Evolutionary conservation across 1,284 basidiomycete species (phyloP).

Genomic region (Cystobasidium sp.): DNA sequence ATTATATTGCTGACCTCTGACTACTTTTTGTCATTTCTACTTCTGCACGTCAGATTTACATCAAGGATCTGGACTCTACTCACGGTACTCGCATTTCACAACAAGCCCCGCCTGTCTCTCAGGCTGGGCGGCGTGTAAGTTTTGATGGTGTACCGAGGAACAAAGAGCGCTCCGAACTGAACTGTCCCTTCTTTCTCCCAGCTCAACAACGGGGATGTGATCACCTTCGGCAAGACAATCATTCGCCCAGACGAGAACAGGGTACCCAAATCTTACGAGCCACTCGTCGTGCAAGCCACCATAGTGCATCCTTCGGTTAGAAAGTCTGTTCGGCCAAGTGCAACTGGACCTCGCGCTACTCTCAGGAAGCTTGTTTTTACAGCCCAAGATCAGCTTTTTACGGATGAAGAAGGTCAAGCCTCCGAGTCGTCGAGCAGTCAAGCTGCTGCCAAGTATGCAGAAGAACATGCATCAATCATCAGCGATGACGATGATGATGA

Average conservation of each 20-base stretch:
- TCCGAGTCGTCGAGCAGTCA: background rate
- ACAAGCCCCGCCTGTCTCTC: background rate
- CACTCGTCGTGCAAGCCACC: slow-evolving; percentile 10
- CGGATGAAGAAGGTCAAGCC: slow-evolving; percentile 19
- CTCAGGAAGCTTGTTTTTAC: background rate
- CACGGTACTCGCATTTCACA: slow-evolving; percentile 25
- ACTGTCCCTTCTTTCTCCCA: background rate
- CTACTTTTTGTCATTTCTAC: background rate
- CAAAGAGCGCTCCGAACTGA: background rate
- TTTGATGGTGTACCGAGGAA: background rate
- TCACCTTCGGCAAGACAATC: slow-evolving; percentile 34
- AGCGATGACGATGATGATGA: too few species aligned
- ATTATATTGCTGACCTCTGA: background rate
- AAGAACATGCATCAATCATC: too few species aligned
- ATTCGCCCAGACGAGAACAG: background rate
- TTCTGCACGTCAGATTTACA: slow-evolving; percentile 1
- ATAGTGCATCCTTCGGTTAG: background rate
- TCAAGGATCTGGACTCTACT: slow-evolving; percentile 27
- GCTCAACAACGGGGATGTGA: slow-evolving; percentile 21
- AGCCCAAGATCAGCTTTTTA: slow-evolving; percentile 12
- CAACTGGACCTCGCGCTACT: background rate
- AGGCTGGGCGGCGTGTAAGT: background rate
- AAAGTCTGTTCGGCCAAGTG: background rate
- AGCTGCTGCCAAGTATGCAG: background rate
- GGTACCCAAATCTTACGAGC: background rate